A percentile compares a stretch with the other conserved stretches of the same genome.
These are phyloP conservation scores for Lolium perenne DNA, from an alignment of 176 grass and related monocot genomes.

Conservation along the genomic window DNA sequence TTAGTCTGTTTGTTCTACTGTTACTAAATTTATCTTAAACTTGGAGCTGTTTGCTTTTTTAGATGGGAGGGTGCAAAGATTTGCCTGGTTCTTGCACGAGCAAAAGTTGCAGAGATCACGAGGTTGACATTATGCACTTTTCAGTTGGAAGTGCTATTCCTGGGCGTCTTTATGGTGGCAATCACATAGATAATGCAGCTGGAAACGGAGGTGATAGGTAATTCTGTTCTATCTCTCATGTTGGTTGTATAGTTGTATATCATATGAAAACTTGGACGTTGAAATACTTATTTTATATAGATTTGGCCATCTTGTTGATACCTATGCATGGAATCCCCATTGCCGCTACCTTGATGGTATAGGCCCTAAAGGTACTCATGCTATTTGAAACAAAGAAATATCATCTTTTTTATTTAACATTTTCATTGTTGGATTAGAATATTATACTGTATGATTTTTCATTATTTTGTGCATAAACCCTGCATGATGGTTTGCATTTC, in stretches of 20 bases:
- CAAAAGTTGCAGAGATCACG: conserved; percentile 83
- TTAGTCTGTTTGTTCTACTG: conserved; percentile 1
- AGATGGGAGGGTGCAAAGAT: conserved; percentile 95
- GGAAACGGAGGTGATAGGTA: conserved; percentile 97
- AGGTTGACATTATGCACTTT: conserved; percentile 99
- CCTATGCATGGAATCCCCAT: conserved; percentile 97
- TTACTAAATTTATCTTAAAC: conserved; percentile 13
- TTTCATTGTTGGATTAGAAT: conserved; percentile 14
- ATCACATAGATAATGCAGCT: conserved; percentile 79
- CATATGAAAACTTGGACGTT: conserved; percentile 10
- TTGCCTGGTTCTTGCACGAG: conserved; percentile 70
- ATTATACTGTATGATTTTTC: conserved; percentile 18
- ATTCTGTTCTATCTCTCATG: conserved; percentile 25
- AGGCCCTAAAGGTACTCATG: conserved; percentile 74
- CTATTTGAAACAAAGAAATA: conserved; percentile 20
- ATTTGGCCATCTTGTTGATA: conserved; percentile 94
- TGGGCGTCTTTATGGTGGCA: conserved; percentile 93
- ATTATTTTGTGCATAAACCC: conserved; percentile 5
- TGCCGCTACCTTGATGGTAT: conserved; percentile 85
- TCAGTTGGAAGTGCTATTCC: conserved; percentile 96
- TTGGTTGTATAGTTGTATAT: conserved; percentile 5
- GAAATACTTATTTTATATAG: conserved; percentile 44
- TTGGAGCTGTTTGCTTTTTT: conserved; percentile 33
- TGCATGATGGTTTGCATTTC: conserved; percentile 42
- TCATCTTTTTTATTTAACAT: conserved; percentile 16